A percentile compares a stretch with the other conserved stretches of the same genome.
Evolutionary conservation across 352 stramenopile species (phyloP).

Genomic region (Phytophthora foliorum): DNA sequence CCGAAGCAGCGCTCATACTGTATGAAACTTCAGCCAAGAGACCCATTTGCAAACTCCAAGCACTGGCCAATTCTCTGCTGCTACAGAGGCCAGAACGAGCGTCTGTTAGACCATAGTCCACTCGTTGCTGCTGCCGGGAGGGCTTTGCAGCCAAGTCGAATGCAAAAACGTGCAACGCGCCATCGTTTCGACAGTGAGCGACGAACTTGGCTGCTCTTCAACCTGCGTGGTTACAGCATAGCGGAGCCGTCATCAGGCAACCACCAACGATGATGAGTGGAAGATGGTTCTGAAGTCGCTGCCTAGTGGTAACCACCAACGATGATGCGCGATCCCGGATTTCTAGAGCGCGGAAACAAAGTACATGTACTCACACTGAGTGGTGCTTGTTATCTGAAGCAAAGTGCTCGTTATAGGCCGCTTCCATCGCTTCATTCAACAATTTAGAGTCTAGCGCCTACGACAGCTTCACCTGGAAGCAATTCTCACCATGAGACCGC

Average conservation of each 20-base stretch:
- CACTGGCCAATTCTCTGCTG: neutral
- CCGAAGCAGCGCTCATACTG: neutral
- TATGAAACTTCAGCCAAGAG: slow-evolving; percentile 1
- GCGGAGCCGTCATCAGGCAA: neutral
- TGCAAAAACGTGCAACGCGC: neutral
- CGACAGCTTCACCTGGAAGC: neutral
- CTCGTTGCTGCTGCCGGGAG: too few species aligned
- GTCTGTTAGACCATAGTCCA: too few species aligned
- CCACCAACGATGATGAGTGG: neutral
- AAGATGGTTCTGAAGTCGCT: too few species aligned
- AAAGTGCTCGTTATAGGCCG: neutral
- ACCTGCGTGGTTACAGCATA: neutral
- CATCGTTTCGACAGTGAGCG: too few species aligned
- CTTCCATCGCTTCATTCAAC: neutral
- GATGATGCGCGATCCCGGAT: neutral
- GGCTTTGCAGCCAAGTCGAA: neutral
- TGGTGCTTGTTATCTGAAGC: neutral
- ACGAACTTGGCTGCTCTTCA: neutral
- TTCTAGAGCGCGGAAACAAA: neutral
- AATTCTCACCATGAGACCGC: slow-evolving; percentile 2
- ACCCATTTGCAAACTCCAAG: too few species aligned
- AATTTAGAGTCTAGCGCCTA: neutral
- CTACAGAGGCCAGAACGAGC: too few species aligned
- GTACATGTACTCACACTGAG: neutral
- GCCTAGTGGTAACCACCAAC: neutral